Evolutionary conservation across 2,329 filamentous ascomycete genomes (phyloP), one percentile per base, ranked within the genome.

Genomic region (Sporothrix pseudoabietina): DNA sequence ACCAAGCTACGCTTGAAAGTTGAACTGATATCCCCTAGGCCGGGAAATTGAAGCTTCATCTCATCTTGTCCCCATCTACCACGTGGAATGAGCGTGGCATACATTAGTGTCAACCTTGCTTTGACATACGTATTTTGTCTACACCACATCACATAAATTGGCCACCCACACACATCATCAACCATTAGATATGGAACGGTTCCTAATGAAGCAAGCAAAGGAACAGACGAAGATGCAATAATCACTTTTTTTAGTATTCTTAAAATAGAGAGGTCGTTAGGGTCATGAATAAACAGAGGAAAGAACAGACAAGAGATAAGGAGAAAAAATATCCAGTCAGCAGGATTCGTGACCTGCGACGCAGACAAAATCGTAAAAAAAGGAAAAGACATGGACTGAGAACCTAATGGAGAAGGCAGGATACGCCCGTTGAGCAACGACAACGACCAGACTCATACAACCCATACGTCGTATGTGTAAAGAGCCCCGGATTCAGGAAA

Each of bases 191-290:
- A 26, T 19, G 3, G 14, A 7, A 7, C 22, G 22, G 52, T 22
- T 19, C n/a, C n/a, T n/a, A 65, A 69, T 26, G 22, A 30, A 47
- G 14, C 8, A 26, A 26, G 3, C 22, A 26, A 39, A 7, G 59
- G 47, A 26, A 44, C 5, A 19, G 30, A 41, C 32, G 19, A 54
- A 30, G 44, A 54, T 35, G 35, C 35, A 69, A n/a, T 19, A 47
- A 65, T 49, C 68, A 73, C 59, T 71, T 71, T 71, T 73, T 26
- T 73, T 73, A 35, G 59, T 52, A 52, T 22, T 52, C 41, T 73
- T 59, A 12, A 57, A 47, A 39, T 52, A 49, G 19, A 49, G 49
- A 69, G 47, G 61, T 75, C 74, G 61, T 75, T 54, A 74, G 71
- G 66, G 68, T 74, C 72, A 65, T 72, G 61, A 74, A 73, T 55